Evolutionary conservation across 371 early-diverging fungal genomes (phyloP), one percentile per base, ranked within the genome.

Genomic region (Hamiltosporidium magnivora): DNA sequence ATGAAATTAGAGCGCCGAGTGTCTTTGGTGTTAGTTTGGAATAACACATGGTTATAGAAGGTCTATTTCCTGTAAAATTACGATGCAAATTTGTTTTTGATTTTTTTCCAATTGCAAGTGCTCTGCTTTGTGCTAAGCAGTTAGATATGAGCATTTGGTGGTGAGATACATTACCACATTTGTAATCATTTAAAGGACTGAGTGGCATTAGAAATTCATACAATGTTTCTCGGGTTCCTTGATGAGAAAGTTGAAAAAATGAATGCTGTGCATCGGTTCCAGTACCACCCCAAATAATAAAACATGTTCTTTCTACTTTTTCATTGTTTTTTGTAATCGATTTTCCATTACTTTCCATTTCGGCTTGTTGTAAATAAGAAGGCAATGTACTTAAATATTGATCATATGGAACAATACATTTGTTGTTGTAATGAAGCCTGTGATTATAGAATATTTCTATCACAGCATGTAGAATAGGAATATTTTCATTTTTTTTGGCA

Each of bases 301-400:
- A 92, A 43, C 93, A 94, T 36, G 95, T 93, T 49, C 73, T 73
- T 62, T 86, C 77, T 43, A 91, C 88, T 43, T 80, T 81, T 58
- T 84, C 84, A 67, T 89, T 88, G 64, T 86, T 84, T 49, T 90
- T 87, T 68, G 88, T 88, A 59, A 88, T 85, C 68, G 88, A 88
- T 83, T 97, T 97, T 76, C 98, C 98, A 79, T 97, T 97, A 54
- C 93, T 92, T 82, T 97, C 98, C 98, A 97, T 97, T 80, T 97
- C 96, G 69, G 93, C 94, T 85, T 76, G 82, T 83, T 97, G 96
- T 85, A 97, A 88, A 84, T 96, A 94, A 55, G 92, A 90, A 49
- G 94, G 85, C 83, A 96, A 93, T 59, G 93, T 86, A 76, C 87
- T 87, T 83, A 97, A 84, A 83, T 95, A 94, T 82, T 94, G 92